These are phyloP conservation scores for Aureobasidium zeae DNA, from an alignment of 2,329 filamentous ascomycete genomes.

Conservation along the genomic window DNA sequence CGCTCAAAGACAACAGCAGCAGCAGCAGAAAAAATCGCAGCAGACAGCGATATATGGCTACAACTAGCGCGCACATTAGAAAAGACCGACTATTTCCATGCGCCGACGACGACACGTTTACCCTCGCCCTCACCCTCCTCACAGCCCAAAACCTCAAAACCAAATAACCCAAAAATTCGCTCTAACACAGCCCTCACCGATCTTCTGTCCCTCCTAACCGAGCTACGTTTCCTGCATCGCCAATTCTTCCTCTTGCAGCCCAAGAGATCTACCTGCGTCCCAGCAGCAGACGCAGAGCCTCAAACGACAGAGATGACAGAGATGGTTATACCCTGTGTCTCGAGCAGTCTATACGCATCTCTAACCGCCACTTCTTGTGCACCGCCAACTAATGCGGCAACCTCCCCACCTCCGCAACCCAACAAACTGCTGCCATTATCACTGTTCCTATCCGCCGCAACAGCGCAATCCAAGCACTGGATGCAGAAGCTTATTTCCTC, in stretches of 20 bases:
- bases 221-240: slow-evolving; percentile 8
- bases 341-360: neutral
- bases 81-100: neutral
- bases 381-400: neutral
- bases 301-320: neutral
- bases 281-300: neutral
- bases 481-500: no score
- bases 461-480: neutral
- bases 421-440: neutral
- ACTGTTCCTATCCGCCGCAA: neutral
- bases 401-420: neutral
- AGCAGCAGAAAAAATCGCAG: neutral
- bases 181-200: neutral
- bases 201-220: slow-evolving; percentile 7
- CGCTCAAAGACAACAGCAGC: no score
- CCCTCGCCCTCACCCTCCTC: neutral
- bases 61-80: neutral
- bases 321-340: neutral
- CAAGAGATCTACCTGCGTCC: neutral
- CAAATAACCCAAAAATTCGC: neutral
- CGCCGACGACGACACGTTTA: neutral
- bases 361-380: neutral
- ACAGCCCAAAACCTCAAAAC: neutral
- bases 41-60: neutral
- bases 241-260: slow-evolving; percentile 12